Base-by-base conservation (phyloP, 1,284 basidiomycete genomes). In the Trichosporon inkin region DNA sequence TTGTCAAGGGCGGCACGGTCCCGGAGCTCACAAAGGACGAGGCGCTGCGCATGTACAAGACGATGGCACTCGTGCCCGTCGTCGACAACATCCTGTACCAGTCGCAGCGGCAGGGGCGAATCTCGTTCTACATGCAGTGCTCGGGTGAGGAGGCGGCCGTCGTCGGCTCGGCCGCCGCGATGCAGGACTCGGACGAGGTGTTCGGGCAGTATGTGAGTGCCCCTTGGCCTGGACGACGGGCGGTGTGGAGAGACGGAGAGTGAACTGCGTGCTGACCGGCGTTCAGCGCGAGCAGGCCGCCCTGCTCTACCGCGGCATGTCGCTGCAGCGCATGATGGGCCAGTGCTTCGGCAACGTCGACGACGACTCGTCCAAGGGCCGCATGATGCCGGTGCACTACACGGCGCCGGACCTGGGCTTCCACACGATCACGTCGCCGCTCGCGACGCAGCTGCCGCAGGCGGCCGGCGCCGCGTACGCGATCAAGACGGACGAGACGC, bases 401-500 rank as follows among this genome's bases (percentile, higher is more conserved):
- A 89, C 90, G 8, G 92, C 91, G 5, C 82, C 84, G 1, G 80
- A 86, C 60, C 84, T 89, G 65, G 92, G 95, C 74, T 95, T 95
- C 74, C 90, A 94, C 77, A 92, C 90, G 32, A 94, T 97, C 64
- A 95, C 92, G 4, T 92, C 90, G 10, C 90, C 93, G 0, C 82
- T 97, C n/a, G 90, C 89, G 1, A 97, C 93, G 0, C 93, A 97
- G 78, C 92, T 97, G 65, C 94, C 93, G 0, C 92, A 96, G 78
- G 94, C 92, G 7, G 92, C 93, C 0, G 94, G 94, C 6, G 90
- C 95, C 5, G 93, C 85, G 0, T 96, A 90, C 73, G 91, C 92
- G 1, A 81, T 97, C 57, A 89, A 89, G 72, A 84, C 90, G 4
- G 87, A 88, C 62, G 88, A 89, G 0, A 80, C 79, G 38, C 83